Evolutionary conservation across 345 rosid genomes (phyloP).

Genomic region (Draba incana): DNA sequence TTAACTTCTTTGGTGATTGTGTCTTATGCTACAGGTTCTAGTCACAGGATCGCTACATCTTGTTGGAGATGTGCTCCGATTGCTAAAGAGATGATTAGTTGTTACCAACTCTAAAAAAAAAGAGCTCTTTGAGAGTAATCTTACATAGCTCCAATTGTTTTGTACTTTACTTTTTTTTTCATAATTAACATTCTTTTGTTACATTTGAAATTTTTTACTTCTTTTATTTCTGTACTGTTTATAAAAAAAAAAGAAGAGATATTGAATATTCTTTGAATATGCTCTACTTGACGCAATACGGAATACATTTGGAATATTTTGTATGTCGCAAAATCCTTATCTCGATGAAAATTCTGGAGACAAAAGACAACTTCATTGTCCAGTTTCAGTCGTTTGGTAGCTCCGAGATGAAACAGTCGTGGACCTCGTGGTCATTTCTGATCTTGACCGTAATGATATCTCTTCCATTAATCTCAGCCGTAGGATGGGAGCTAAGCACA

Average conservation of each 20-base stretch:
- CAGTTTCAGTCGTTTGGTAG: background rate
- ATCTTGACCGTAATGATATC: conserved; percentile 22
- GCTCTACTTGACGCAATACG: background rate
- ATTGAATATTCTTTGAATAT: conserved; percentile 32
- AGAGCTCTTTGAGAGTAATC: conserved; percentile 22
- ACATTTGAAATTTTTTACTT: background rate
- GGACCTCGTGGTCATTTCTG: background rate
- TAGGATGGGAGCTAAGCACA: conserved; percentile 32
- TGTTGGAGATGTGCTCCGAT: conserved; percentile 79
- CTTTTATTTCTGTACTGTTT: background rate
- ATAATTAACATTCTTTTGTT: conserved; percentile 19
- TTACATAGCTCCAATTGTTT: conserved; percentile 13
- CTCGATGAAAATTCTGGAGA: background rate
- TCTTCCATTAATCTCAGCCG: conserved; percentile 37
- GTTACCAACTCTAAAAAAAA: background rate
- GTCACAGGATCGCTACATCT: conserved; percentile 87
- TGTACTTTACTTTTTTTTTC: background rate
- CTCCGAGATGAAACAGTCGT: background rate
- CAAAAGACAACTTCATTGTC: conserved; percentile 5
- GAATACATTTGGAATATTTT: background rate
- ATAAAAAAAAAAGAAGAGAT: background rate
- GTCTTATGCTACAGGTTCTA: conserved; percentile 58
- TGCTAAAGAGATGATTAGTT: conserved; percentile 52
- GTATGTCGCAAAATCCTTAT: conserved; percentile 14
- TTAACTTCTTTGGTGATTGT: background rate